Percentiles rank a stretch among this genome's conserved stretches.
Evolutionary conservation across 2,329 filamentous ascomycete species (phyloP).

Genomic region (Parafenestella ontariensis): DNA sequence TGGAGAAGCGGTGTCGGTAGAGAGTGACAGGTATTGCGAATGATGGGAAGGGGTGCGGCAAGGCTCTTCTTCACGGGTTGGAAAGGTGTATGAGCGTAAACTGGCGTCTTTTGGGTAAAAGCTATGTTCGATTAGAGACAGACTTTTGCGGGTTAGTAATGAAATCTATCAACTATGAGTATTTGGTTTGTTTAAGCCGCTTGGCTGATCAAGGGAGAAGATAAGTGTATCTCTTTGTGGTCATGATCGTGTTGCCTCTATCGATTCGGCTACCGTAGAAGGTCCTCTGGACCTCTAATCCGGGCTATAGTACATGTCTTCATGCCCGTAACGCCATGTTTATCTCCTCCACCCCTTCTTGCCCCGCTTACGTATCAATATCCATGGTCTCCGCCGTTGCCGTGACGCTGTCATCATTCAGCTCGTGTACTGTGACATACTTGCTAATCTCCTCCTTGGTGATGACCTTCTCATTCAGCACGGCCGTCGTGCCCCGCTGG

Average conservation of each 20-base stretch:
- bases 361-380: conserved; percentile 56
- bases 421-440: conserved; percentile 89
- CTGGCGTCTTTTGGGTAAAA: conserved; percentile 2
- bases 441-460: conserved; percentile 92
- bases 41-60: background rate
- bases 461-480: conserved; percentile 95
- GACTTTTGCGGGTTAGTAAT: background rate
- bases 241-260: conserved; percentile 25
- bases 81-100: background rate
- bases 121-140: conserved; percentile 1
- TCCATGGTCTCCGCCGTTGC: conserved; percentile 70
- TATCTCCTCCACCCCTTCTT: background rate
- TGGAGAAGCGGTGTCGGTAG: conserved; percentile 95
- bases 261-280: conserved; percentile 11
- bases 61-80: background rate
- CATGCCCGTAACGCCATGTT: conserved; percentile 26
- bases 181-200: too few species aligned
- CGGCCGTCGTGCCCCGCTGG: conserved; percentile 88
- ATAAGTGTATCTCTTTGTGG: background rate
- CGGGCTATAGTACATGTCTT: conserved; percentile 29
- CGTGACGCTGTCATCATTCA: conserved; percentile 71
- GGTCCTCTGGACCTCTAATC: background rate
- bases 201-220: background rate
- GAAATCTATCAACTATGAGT: background rate
- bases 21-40: background rate